These are phyloP conservation scores for Bremia lactucae DNA, from an alignment of 352 stramenopile species.

Conservation along the genomic window DNA sequence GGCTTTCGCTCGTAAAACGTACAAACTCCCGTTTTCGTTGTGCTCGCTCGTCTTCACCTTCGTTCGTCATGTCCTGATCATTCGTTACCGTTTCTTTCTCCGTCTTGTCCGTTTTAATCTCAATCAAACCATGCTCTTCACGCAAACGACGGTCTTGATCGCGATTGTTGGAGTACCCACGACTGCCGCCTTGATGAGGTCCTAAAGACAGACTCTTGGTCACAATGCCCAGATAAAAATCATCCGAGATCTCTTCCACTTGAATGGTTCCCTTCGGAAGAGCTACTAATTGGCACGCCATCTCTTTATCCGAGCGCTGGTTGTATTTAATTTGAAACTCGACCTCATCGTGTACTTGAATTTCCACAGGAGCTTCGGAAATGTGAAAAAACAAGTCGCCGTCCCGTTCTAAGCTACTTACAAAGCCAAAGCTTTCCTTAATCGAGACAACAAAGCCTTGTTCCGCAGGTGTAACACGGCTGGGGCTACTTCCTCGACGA, in stretches of 20 bases:
- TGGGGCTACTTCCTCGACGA: slow-evolving; percentile 8
- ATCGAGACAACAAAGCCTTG: slow-evolving; percentile 37
- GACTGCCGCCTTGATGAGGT: slow-evolving; percentile 19
- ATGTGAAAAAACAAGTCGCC: slow-evolving; percentile 79
- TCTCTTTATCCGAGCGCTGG: slow-evolving; percentile 61
- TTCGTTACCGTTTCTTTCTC: neutral
- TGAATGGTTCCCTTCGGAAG: slow-evolving; percentile 70
- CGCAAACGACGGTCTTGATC: slow-evolving; percentile 20
- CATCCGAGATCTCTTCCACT: slow-evolving; percentile 48
- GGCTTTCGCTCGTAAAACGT: slow-evolving; percentile 49
- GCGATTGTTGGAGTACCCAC: slow-evolving; percentile 29
- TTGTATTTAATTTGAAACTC: slow-evolving; percentile 69
- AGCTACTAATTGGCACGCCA: slow-evolving; percentile 49
- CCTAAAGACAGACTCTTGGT: slow-evolving; percentile 68
- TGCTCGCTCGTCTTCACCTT: too few species aligned
- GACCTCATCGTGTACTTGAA: slow-evolving; percentile 61
- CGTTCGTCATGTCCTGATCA: too few species aligned
- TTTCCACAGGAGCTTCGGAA: slow-evolving; percentile 54
- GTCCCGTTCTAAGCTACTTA: slow-evolving; percentile 52
- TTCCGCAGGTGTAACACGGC: slow-evolving; percentile 20
- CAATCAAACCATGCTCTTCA: slow-evolving; percentile 43
- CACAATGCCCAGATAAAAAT: slow-evolving; percentile 45
- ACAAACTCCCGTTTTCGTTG: slow-evolving; percentile 24
- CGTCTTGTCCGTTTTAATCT: slow-evolving; percentile 16
- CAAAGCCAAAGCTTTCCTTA: slow-evolving; percentile 48